Percentiles rank a stretch among this genome's conserved stretches.
Evolutionary conservation across 768 basidiomycete genomes (phyloP).

Genomic region (Lentinus tigrinus): DNA sequence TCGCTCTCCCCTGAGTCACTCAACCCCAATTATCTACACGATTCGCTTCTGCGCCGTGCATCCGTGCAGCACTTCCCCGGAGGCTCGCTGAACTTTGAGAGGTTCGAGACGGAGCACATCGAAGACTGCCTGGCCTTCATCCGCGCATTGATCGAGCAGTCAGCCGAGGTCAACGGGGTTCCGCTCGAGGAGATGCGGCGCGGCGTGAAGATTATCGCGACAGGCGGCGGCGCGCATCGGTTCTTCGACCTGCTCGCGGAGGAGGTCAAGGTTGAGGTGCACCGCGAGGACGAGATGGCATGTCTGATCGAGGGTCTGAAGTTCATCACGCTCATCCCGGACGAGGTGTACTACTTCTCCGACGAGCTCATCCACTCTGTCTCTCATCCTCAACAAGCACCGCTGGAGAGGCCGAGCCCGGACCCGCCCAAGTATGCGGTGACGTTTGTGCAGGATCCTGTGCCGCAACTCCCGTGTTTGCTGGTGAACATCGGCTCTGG

Average conservation of each 20-base stretch:
- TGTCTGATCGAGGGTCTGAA: slow-evolving; percentile 94
- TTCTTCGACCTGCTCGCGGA: slow-evolving; percentile 82
- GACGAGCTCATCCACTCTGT: slow-evolving; percentile 87
- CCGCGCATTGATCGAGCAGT: slow-evolving; percentile 79
- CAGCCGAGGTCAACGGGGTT: slow-evolving; percentile 83
- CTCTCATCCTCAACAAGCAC: slow-evolving; percentile 33
- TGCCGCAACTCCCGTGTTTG: slow-evolving; percentile 90
- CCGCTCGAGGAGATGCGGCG: slow-evolving; percentile 87
- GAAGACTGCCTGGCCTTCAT: slow-evolving; percentile 84
- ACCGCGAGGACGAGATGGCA: slow-evolving; percentile 97
- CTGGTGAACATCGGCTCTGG: slow-evolving; percentile 98
- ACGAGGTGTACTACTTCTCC: slow-evolving; percentile 98
- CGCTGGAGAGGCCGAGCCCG: slow-evolving; percentile 83
- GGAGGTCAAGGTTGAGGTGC: slow-evolving; percentile 80
- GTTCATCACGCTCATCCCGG: slow-evolving; percentile 93
- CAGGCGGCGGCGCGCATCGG: slow-evolving; percentile 94
- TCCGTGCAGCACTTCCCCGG: slow-evolving; percentile 86
- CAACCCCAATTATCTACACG: slow-evolving; percentile 49
- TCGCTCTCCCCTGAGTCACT: slow-evolving; percentile 32
- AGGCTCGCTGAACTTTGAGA: slow-evolving; percentile 95
- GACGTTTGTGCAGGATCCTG: slow-evolving; percentile 79
- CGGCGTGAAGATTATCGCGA: slow-evolving; percentile 96
- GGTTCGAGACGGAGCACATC: slow-evolving; percentile 93
- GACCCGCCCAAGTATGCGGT: slow-evolving; percentile 88
- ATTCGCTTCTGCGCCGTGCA: slow-evolving; percentile 66